These are phyloP conservation scores for Ilex asprella DNA, from an alignment of 257 asterid species.

Conservation along the genomic window DNA sequence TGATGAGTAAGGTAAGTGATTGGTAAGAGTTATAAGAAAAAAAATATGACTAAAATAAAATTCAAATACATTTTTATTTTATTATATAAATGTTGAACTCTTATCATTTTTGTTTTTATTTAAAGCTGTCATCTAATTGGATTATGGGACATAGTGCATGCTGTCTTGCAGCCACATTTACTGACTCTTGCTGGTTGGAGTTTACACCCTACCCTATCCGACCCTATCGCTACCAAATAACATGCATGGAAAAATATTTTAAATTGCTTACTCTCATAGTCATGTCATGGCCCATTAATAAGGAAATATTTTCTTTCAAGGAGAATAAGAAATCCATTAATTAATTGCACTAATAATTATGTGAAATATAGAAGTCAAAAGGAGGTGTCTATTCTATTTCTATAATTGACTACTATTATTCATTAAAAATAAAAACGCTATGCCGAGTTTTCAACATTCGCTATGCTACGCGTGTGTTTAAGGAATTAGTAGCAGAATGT, in stretches of 20 bases:
- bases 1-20: too few relatives aligned
- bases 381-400: constrained; percentile 18
- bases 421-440: too few relatives aligned
- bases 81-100: too few relatives aligned
- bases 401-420: too few relatives aligned
- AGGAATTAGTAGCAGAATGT: constrained; percentile 39
- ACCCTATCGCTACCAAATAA: background rate
- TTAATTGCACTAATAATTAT: background rate
- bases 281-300: too few relatives aligned
- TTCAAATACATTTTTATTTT: too few relatives aligned
- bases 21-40: too few relatives aligned
- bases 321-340: too few relatives aligned
- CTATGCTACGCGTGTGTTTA: constrained; percentile 4
- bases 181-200: background rate
- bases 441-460: too few relatives aligned
- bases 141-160: constrained; percentile 7
- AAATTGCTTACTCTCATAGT: background rate
- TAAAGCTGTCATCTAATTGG: constrained; percentile 11
- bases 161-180: constrained; percentile 2
- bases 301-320: too few relatives aligned
- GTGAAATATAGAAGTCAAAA: constrained; percentile 43
- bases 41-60: too few relatives aligned
- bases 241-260: constrained; percentile 12
- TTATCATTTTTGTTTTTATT: too few relatives aligned
- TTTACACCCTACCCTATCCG: background rate